Conservation (phyloP, 768 basidiomycete genomes). For the Suillus decipiens region DNA sequence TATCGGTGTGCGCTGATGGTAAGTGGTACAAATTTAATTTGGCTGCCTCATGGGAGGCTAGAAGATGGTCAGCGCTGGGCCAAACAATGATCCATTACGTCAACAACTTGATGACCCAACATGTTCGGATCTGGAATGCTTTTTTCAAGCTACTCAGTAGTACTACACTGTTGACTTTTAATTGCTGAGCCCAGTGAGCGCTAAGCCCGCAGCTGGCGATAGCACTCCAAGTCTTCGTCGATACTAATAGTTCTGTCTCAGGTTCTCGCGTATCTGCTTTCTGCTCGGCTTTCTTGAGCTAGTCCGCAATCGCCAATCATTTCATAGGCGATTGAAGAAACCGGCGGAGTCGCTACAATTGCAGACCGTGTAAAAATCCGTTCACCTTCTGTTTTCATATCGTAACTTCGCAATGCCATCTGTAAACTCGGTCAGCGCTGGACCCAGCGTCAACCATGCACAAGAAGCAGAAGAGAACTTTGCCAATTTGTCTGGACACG, state of each 20-base stretch:
- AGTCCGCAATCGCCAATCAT: neutral
- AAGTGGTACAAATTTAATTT: too few relatives aligned
- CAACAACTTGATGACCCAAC: too few relatives aligned
- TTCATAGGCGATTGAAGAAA: neutral
- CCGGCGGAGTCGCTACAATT: neutral
- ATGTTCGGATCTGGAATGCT: neutral
- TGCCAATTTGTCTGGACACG: neutral
- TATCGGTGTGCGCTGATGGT: too few relatives aligned
- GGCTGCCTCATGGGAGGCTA: too few relatives aligned
- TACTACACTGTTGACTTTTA: neutral
- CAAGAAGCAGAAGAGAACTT: conserved; percentile 7
- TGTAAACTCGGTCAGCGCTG: conserved; percentile 13
- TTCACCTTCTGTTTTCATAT: neutral
- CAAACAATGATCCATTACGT: too few relatives aligned
- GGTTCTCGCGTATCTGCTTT: neutral
- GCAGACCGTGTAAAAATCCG: neutral
- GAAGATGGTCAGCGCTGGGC: too few relatives aligned
- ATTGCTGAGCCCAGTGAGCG: neutral
- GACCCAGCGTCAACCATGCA: conserved; percentile 9
- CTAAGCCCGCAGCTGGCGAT: neutral
- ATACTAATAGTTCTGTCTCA: too few relatives aligned
- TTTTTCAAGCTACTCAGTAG: neutral
- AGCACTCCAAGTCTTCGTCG: neutral
- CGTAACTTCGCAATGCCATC: conserved; percentile 2
- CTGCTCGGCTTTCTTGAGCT: neutral